phyloP scores from a whole-genome alignment of 495 filamentous ascomycete species.

The Hypoxylon subgilvum region DNA sequence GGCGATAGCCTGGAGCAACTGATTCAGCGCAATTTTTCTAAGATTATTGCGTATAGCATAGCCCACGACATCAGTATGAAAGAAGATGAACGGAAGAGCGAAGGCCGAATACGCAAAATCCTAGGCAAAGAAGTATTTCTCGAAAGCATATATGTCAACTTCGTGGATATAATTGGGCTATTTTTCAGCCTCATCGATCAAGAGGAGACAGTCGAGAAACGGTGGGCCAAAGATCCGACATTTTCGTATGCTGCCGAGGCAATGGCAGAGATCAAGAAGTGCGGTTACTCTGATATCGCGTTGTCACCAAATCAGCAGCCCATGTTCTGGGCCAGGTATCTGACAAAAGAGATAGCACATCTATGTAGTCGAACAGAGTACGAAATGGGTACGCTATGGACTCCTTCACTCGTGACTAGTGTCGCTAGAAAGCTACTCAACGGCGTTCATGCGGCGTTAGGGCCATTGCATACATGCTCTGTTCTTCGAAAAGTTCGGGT shows the following conservation, averaged over 20 bases:
- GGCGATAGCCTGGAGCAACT: constrained; percentile 61
- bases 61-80: constrained; percentile 73
- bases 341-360: constrained; percentile 74
- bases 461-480: constrained; percentile 82
- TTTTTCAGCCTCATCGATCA: constrained; percentile 81
- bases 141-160: constrained; percentile 66
- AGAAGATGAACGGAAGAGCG: constrained; percentile 65
- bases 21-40: constrained; percentile 73
- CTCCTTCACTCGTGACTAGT: constrained; percentile 72
- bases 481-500: constrained; percentile 86
- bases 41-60: constrained; percentile 82
- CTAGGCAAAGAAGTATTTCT: constrained; percentile 71
- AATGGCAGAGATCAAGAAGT: constrained; percentile 69
- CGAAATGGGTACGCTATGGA: constrained; percentile 74
- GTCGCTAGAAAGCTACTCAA: constrained; percentile 79
- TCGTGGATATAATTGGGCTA: constrained; percentile 74
- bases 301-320: constrained; percentile 83
- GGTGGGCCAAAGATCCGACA: constrained; percentile 66
- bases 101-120: constrained; percentile 69
- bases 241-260: constrained; percentile 64
- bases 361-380: constrained; percentile 73
- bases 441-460: constrained; percentile 83
- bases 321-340: constrained; percentile 76
- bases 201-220: constrained; percentile 69
- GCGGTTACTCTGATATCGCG: constrained; percentile 62